Conservation (phyloP, 2,329 filamentous ascomycete species). For the Colletotrichum navitas region DNA sequence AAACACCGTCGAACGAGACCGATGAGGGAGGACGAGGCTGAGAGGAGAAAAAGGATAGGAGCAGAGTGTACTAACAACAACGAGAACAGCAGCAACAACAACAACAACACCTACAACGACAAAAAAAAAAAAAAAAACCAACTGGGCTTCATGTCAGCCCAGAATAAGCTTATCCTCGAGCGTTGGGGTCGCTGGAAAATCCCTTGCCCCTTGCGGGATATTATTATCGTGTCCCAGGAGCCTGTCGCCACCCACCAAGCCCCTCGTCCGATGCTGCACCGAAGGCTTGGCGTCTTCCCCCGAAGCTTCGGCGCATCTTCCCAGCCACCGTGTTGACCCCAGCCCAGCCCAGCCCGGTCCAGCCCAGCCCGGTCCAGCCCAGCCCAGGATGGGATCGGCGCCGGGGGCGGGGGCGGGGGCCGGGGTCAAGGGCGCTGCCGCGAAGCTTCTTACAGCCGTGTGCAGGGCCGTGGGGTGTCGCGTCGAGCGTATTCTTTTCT, state of each 20-base stretch:
- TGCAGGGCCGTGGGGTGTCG: too few relatives aligned
- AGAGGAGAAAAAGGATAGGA: neutral
- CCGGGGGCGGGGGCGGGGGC: too few relatives aligned
- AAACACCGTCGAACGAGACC: too few relatives aligned
- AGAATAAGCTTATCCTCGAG: slow-evolving; percentile 9
- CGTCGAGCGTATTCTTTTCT: too few relatives aligned
- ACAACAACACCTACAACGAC: too few relatives aligned
- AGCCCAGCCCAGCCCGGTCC: too few relatives aligned
- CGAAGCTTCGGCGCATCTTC: slow-evolving; percentile 13
- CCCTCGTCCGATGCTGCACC: slow-evolving; percentile 10
- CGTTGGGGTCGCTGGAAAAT: neutral
- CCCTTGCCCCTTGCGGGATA: neutral
- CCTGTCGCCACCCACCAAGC: slow-evolving; percentile 4
- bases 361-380: too few relatives aligned
- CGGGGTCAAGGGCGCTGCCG: neutral
- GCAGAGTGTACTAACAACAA: neutral
- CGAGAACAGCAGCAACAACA: too few relatives aligned
- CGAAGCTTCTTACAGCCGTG: neutral
- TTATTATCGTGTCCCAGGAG: neutral
- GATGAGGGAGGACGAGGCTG: neutral
- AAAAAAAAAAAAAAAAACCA: too few relatives aligned
- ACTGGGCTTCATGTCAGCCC: neutral
- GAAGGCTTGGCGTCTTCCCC: slow-evolving; percentile 30
- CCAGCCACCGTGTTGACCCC: neutral
- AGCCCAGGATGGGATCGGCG: neutral